Conservation (phyloP, 208 protist species). For the Phytomonas francai region DNA sequence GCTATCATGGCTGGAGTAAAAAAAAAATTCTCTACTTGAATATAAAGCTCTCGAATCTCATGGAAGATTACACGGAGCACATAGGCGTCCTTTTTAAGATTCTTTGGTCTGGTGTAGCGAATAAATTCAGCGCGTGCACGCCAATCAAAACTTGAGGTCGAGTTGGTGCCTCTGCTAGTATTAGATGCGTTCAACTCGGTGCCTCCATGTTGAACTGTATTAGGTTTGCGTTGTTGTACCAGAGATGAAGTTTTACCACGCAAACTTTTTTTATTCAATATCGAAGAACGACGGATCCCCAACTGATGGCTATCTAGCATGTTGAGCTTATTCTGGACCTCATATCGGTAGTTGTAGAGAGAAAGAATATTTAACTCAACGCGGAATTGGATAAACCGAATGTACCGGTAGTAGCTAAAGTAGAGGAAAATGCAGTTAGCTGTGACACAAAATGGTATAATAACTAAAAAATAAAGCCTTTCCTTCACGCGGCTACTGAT, state of each 20-base stretch:
- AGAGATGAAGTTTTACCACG: not conserved
- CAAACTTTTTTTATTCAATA: not conserved
- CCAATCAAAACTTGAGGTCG: not conserved
- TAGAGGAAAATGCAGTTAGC: constrained; percentile 56
- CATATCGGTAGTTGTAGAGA: constrained; percentile 10
- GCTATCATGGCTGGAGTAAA: constrained; percentile 21
- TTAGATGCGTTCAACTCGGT: not conserved
- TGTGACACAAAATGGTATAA: constrained; percentile 37
- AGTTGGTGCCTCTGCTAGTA: not conserved
- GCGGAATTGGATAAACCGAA: constrained; percentile 58
- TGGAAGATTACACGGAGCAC: constrained; percentile 33
- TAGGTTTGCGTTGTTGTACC: not conserved
- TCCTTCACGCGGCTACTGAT: constrained; percentile 47
- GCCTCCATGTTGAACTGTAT: not conserved
- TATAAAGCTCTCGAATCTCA: constrained; percentile 36
- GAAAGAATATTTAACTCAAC: constrained; percentile 52
- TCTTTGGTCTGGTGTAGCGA: constrained; percentile 39
- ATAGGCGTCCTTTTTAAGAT: constrained; percentile 34
- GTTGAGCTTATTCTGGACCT: constrained; percentile 5
- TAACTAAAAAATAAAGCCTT: constrained; percentile 68
- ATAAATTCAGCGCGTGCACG: constrained; percentile 5
- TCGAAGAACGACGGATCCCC: not conserved
- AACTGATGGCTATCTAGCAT: not conserved
- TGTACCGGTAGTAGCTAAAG: constrained; percentile 65
- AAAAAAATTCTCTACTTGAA: constrained; percentile 33